Conservation (phyloP, 202 grass and related monocot genomes). For the Digitaria exilis region DNA sequence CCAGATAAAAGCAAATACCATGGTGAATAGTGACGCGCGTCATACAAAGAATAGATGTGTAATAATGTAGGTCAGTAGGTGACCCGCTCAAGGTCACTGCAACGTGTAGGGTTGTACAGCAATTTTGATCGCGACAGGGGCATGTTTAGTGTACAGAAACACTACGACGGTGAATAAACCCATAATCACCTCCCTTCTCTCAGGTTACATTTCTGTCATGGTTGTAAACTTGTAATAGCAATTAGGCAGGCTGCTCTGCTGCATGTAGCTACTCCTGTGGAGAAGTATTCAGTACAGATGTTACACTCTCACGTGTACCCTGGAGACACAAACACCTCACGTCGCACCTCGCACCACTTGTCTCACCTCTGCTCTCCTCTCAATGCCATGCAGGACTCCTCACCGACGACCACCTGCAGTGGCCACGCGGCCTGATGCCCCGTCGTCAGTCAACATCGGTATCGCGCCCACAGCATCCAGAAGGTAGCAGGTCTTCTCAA, state of each 20-base stretch:
- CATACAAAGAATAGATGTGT: neutral
- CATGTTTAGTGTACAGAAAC: neutral
- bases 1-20: neutral
- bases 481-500: too few relatives aligned
- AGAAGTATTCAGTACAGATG: neutral
- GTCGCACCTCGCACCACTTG: neutral
- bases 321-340: neutral
- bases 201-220: neutral
- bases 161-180: neutral
- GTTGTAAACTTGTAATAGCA: too few relatives aligned
- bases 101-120: neutral
- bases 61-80: neutral
- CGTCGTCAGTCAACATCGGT: too few relatives aligned
- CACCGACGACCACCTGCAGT: too few relatives aligned
- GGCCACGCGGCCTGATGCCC: too few relatives aligned
- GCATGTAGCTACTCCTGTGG: neutral
- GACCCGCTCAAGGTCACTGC: too few relatives aligned
- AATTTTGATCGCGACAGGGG: constrained; percentile 1
- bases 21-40: neutral
- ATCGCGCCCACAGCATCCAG: too few relatives aligned
- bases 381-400: neutral
- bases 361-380: neutral
- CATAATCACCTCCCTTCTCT: too few relatives aligned
- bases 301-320: neutral
- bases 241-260: neutral